phyloP scores from a whole-genome alignment of 108 stramenopile genomes.

The Skeletonema costatum region DNA sequence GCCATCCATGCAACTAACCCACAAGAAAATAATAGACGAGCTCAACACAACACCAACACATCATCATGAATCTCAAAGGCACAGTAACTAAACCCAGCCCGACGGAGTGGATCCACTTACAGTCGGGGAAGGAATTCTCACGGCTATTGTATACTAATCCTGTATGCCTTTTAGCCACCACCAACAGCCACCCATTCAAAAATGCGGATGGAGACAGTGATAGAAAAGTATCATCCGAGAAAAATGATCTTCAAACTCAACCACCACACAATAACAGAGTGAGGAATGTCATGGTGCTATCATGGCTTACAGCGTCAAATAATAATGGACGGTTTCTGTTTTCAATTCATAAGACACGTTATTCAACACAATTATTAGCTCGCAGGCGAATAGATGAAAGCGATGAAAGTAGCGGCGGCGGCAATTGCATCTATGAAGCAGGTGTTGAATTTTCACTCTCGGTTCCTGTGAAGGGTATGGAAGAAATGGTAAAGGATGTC shows the following conservation, averaged over 20 bases:
- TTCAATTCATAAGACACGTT: constrained; percentile 57
- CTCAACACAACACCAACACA: no score
- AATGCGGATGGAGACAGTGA: neutral
- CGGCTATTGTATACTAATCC: constrained; percentile 74
- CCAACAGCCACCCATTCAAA: neutral
- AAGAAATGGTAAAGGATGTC: constrained; percentile 52
- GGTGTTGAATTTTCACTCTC: constrained; percentile 55
- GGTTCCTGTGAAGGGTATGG: constrained; percentile 65
- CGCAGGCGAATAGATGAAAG: neutral
- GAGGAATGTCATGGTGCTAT: constrained; percentile 69
- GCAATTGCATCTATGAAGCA: neutral
- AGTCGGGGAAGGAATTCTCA: constrained; percentile 55
- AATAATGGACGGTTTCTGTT: constrained; percentile 72
- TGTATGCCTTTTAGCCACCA: constrained; percentile 66
- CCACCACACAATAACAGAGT: neutral
- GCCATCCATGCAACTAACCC: no score
- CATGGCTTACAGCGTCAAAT: constrained; percentile 80
- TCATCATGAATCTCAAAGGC: no score
- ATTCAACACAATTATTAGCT: constrained; percentile 49
- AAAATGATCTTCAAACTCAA: neutral
- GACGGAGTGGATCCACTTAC: constrained; percentile 49
- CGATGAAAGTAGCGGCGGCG: neutral
- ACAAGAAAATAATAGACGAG: no score
- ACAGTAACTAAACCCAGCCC: no score
- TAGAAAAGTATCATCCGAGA: neutral